Evolutionary conservation across 306 rosid genomes (phyloP), one percentile per base, ranked within the genome.

Genomic region (Malus orientalis): DNA sequence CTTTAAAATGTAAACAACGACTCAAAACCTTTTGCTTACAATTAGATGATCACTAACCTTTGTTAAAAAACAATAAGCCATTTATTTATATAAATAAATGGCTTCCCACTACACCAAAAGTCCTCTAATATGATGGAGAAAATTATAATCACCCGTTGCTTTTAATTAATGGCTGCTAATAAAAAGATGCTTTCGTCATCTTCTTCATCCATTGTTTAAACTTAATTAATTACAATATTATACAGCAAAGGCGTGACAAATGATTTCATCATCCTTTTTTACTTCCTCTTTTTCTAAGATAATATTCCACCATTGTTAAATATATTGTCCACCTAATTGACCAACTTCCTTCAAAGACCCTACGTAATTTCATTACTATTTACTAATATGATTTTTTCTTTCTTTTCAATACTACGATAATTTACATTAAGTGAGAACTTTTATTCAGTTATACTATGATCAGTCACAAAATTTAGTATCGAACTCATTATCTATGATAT

Each of bases 41-140:
- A 54, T 20, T 54, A 9, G 20, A 54, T 6, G 10, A 32, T 62
- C 71, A 62, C 23, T 27, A 25, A 23, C 42, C 57, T 29, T 44
- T 38, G 42, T 38, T 38, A 10, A 38, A 53, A 57, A 25, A 65
- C 63, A 65, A 53, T 33, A 61, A 69, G 53, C 71, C 75, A 69
- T 59, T 54, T 2, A 15, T 32, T 22, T 58, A 20, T 51, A 53
- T 33, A 15, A 58, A 38, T 61, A 29, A 71, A 51, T 25, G 67
- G 75, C 77, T 53, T 62, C 53, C 75, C 81, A 72, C 72, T 72
- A 72, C 45, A 58, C 67, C 66, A 71, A 55, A 64, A 42, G 70
- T 64, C 47, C 3, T 49, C 55, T 4, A 49, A 49, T 36, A 30
- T 11, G n/a, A 44, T 25, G 30, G 33, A 36, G 30, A 76, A 71